Evolutionary conservation across 148 eudicot genomes (phyloP).

Genomic region (Vaccinium vitisidaea): DNA sequence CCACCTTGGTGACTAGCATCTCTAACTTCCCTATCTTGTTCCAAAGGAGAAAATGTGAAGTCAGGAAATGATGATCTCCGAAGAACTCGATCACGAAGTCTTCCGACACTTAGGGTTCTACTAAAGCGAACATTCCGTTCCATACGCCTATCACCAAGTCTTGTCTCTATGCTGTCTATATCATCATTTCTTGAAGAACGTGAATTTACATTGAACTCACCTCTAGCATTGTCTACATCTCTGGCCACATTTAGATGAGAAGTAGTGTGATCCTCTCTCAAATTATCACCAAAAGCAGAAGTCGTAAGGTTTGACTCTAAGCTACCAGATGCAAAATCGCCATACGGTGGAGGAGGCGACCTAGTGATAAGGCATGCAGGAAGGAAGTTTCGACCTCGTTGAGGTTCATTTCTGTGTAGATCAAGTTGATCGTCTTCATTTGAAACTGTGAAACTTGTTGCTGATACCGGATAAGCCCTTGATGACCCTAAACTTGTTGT

Average conservation of each 20-base stretch:
- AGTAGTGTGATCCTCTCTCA: slow-evolving; percentile 30
- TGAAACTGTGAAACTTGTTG: slow-evolving; percentile 42
- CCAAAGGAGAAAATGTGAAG: slow-evolving; percentile 50
- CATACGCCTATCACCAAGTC: slow-evolving; percentile 47
- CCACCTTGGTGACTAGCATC: slow-evolving; percentile 25
- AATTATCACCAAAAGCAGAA: slow-evolving; percentile 30
- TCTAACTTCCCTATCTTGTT: slow-evolving; percentile 41
- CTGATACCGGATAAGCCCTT: slow-evolving; percentile 46
- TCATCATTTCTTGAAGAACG: slow-evolving; percentile 51
- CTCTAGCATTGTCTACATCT: slow-evolving; percentile 30
- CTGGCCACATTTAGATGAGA: slow-evolving; percentile 34
- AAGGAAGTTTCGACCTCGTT: slow-evolving; percentile 14
- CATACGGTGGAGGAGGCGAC: slow-evolving; percentile 32
- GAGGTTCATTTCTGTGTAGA: slow-evolving; percentile 14
- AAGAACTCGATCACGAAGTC: slow-evolving; percentile 94
- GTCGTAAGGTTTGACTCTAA: slow-evolving; percentile 24
- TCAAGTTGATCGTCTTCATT: slow-evolving; percentile 46
- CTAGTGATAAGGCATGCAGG: slow-evolving; percentile 27
- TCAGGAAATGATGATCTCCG: slow-evolving; percentile 72
- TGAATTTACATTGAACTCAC: slow-evolving; percentile 24
- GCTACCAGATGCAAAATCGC: slow-evolving; percentile 27
- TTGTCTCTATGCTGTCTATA: slow-evolving; percentile 39
- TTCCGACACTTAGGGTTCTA: slow-evolving; percentile 94
- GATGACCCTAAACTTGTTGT: slow-evolving; percentile 65
- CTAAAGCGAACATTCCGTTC: slow-evolving; percentile 84